phyloP scores from a whole-genome alignment of 2,329 filamentous ascomycete species.

The Cladosporium austrohemisphaericum region DNA sequence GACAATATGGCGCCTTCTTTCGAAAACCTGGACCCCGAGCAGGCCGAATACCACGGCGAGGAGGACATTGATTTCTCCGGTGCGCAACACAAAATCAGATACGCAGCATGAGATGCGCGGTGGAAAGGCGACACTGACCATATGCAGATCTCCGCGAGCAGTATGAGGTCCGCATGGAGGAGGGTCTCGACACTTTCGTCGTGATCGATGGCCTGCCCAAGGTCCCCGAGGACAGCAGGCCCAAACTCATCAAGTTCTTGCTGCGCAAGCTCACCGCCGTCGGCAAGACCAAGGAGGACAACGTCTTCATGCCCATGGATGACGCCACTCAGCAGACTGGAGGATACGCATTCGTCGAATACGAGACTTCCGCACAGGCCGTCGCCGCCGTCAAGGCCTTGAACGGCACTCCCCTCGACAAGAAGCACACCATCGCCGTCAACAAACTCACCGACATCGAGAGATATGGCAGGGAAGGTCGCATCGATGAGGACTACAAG shows the following conservation, averaged over 20 bases:
- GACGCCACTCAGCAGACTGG: slow-evolving; percentile 75
- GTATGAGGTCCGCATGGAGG: slow-evolving; percentile 92
- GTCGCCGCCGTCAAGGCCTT: slow-evolving; percentile 84
- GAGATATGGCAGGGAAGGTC: slow-evolving; percentile 88
- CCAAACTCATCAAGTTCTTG: slow-evolving; percentile 94
- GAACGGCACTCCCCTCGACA: slow-evolving; percentile 83
- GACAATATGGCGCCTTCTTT: slow-evolving; percentile 86
- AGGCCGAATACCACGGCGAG: slow-evolving; percentile 83
- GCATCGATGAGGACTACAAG: slow-evolving; percentile 86
- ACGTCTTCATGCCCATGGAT: slow-evolving; percentile 89
- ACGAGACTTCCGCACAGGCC: slow-evolving; percentile 84
- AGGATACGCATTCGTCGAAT: slow-evolving; percentile 96
- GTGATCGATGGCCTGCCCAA: slow-evolving; percentile 90
- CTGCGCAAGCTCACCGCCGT: slow-evolving; percentile 86
- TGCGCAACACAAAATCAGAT: slow-evolving; percentile 29
- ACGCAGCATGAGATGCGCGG: slow-evolving; percentile 1
- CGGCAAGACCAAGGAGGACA: slow-evolving; percentile 79
- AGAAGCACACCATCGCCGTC: slow-evolving; percentile 89
- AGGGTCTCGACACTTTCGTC: slow-evolving; percentile 93
- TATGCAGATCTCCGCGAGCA: slow-evolving; percentile 76
- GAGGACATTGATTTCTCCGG: slow-evolving; percentile 88
- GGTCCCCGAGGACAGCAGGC: slow-evolving; percentile 84
- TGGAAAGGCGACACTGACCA: slow-evolving; percentile 15
- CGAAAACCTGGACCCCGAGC: slow-evolving; percentile 77
- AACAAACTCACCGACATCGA: slow-evolving; percentile 99